Evolutionary conservation across 2,329 filamentous ascomycete genomes (phyloP), one percentile per base, ranked within the genome.

Genomic region (Juglanconis sp.): DNA sequence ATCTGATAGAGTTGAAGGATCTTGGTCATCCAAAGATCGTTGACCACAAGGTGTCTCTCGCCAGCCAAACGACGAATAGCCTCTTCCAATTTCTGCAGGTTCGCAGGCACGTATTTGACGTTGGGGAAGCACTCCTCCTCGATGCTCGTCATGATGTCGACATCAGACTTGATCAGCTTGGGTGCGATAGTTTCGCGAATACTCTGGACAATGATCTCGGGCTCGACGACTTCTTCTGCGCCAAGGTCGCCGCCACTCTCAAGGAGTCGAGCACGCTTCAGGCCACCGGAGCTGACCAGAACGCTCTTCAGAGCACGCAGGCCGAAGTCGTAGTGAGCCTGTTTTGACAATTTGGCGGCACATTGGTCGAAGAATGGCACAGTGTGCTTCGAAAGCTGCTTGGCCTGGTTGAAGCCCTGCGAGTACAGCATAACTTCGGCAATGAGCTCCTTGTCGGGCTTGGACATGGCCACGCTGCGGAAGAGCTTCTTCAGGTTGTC

Each of bases 361-460:
- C 96, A 99, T 70, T 90, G 87, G 71, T 99, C 95, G 76, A 99
- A 99, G 82, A 99, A 99, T 0, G 95, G 96, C 31, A 99, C 95
- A 0, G 94, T 96, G 68, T 98, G 92, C 72, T 94, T 95, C 1
- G 95, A 96, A 5, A 99, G 81, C 62, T 88, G 81, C 77, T 98
- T 99, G 40, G 95, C 95, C 74, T 96, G 92, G 69, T 91, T 96
- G 81, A 99, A 99, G 71, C 95, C 95, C 75, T 99, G 95, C 1
- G 96, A 99, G 82, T 97, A 99, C 40, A 99, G 86, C 96, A 99
- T 99, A 69, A 99, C 95, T 79, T 99, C 95, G 40, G 95, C 92
- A 76, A 99, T 99, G 60, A 99, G 89, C 75, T 99, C 96, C 76
- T 99, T 99, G 80, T 99, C 96, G 1, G 95, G 95, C 77, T 98